Base-by-base conservation (phyloP, 768 basidiomycete species). In the Panaeolus cyanescens region DNA sequence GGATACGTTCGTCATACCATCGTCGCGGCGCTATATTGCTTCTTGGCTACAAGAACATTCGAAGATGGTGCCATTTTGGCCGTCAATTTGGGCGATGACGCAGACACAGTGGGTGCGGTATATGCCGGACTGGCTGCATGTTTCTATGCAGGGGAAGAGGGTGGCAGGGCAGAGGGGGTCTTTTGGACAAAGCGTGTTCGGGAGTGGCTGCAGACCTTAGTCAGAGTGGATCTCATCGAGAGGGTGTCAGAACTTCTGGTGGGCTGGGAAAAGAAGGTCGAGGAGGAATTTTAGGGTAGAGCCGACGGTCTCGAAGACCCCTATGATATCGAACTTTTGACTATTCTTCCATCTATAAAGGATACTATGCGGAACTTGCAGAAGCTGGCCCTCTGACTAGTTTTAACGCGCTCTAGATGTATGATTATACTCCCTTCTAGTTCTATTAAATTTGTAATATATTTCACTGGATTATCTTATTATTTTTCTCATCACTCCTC, bases 41-140 rank as follows among this genome's bases (percentile, higher is more conserved):
- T 82, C 66, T 72, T 82, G 22, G 73, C 75, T 2, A 81, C 80
- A 15, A 64, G 70, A 32, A 77, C 67, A 2, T 82, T 82, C 58
- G 80, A 81, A 57, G 74, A 75, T 6, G 81, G 82, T 8, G 82
- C 80, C 3, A 65, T 80, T 39, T 72, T 80, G 67, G 77, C 76
- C 5, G 77, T 78, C 9, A 81, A 83, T 63, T 66, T 82, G 60
- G 78, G 80, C 1, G 60, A 68, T 59, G 80, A 82, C 63, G 76
- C 81, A 1, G 80, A 82, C 66, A 81, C 80, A 7, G 76, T 80
- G 8, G 81, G 77, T 0, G 79, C 78, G 2, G 72, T 82, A 25
- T 82, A 80, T 54, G 81, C 71, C n/a, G 80, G 80, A 0, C 66
- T 83, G 13, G 80, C 81, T 0, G 81, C 72, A 5, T 72, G 70